These are phyloP conservation scores for Fraxinus greggii DNA, from an alignment of 305 asterid genomes.

Conservation along the genomic window DNA sequence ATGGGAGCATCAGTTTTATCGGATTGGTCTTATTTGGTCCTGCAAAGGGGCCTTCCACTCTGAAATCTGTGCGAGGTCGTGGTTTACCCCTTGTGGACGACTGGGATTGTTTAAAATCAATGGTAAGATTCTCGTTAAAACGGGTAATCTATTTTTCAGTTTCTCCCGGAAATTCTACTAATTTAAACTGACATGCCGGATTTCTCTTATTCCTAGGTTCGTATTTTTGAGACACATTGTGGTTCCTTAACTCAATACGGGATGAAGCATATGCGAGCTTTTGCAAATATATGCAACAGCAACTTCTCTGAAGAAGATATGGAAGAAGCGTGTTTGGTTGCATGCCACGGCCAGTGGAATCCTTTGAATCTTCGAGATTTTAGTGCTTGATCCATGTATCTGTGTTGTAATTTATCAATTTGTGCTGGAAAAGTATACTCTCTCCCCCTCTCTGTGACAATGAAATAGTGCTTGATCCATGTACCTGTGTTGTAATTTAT, in stretches of 20 bases:
- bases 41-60: constrained; percentile 37
- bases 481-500: neutral
- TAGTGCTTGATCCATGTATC: constrained; percentile 41
- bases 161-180: neutral
- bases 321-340: constrained; percentile 63
- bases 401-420: neutral
- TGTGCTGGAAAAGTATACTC: neutral
- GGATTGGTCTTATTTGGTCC: constrained; percentile 68
- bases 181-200: neutral
- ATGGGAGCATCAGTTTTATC: constrained; percentile 49
- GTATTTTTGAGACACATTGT: constrained; percentile 65
- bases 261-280: constrained; percentile 87
- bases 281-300: constrained; percentile 71
- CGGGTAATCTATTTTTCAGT: neutral
- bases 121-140: constrained; percentile 33
- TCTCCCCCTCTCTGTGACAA: neutral
- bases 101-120: constrained; percentile 83
- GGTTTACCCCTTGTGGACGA: constrained; percentile 75
- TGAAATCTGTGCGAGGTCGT: constrained; percentile 35
- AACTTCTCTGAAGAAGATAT: constrained; percentile 34
- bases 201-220: constrained; percentile 41
- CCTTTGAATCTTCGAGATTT: constrained; percentile 30
- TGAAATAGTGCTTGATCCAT: constrained; percentile 27
- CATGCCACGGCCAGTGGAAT: constrained; percentile 46
- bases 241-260: constrained; percentile 83